These are phyloP conservation scores for Podaxis sp. DNA, from an alignment of 768 basidiomycete species.

Conservation along the genomic window DNA sequence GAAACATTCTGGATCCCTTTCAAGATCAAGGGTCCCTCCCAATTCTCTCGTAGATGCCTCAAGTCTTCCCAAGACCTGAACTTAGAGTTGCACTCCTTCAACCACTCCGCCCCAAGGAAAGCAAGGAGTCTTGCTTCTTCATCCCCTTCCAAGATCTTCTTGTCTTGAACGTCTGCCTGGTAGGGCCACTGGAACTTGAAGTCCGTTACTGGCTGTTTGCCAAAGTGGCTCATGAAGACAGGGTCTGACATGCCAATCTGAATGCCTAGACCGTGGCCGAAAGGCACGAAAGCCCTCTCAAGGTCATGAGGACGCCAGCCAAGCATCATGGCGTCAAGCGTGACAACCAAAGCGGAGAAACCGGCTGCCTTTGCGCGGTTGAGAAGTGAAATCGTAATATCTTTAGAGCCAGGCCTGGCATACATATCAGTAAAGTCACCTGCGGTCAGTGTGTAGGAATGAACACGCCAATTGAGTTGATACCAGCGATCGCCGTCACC, in stretches of 20 bases:
- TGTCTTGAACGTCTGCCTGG: constrained; percentile 46
- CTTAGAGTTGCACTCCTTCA: constrained; percentile 56
- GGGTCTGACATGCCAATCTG: constrained; percentile 76
- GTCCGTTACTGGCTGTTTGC: constrained; percentile 42
- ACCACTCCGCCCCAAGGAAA: constrained; percentile 60
- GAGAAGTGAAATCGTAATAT: constrained; percentile 64
- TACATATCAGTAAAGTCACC: constrained; percentile 3
- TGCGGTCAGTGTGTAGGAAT: background rate
- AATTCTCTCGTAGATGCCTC: constrained; percentile 64
- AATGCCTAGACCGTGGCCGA: constrained; percentile 60
- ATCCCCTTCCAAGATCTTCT: constrained; percentile 47
- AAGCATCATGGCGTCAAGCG: constrained; percentile 70
- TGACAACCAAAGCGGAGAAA: constrained; percentile 74
- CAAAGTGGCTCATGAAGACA: constrained; percentile 66
- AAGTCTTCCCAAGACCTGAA: constrained; percentile 75
- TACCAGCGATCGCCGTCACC: constrained; percentile 73
- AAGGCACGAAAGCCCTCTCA: constrained; percentile 62
- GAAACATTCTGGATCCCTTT: constrained; percentile 74
- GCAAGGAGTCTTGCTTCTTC: constrained; percentile 35
- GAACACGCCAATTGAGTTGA: constrained; percentile 72
- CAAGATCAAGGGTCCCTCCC: constrained; percentile 75
- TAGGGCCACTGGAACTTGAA: constrained; percentile 56
- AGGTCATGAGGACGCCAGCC: constrained; percentile 83
- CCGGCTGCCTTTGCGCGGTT: constrained; percentile 63
- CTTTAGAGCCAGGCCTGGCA: constrained; percentile 59